A percentile compares a stretch with the other conserved stretches of the same genome.
Conservation (phyloP, 2,329 filamentous ascomycete genomes). For the Periconia sp. region DNA sequence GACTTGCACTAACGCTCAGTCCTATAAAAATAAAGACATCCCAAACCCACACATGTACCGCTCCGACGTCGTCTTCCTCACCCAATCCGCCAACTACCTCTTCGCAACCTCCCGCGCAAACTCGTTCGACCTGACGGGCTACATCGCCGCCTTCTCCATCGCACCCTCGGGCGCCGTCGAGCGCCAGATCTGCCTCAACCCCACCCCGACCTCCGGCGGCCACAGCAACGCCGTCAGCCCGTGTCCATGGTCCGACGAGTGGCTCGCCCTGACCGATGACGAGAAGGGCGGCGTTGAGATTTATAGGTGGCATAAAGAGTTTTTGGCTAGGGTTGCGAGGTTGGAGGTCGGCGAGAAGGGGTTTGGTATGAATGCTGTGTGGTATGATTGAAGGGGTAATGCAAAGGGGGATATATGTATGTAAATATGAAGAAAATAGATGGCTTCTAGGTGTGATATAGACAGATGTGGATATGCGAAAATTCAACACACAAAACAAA, state of each 20-base stretch:
- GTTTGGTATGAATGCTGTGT: slow-evolving; percentile 96
- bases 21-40: slow-evolving; percentile 25
- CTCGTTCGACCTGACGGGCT: slow-evolving; percentile 73
- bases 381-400: slow-evolving; percentile 72
- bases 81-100: slow-evolving; percentile 69
- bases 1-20: background rate
- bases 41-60: slow-evolving; percentile 69
- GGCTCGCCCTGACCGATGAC: slow-evolving; percentile 87
- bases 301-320: slow-evolving; percentile 83
- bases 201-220: slow-evolving; percentile 82
- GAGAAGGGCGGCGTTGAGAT: slow-evolving; percentile 86
- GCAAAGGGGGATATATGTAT: too few relatives aligned
- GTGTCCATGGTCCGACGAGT: slow-evolving; percentile 83
- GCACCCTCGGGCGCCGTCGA: slow-evolving; percentile 70
- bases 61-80: slow-evolving; percentile 78
- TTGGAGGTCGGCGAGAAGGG: slow-evolving; percentile 81
- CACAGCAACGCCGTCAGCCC: slow-evolving; percentile 88
- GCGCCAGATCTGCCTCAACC: slow-evolving; percentile 76
- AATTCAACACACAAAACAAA: too few relatives aligned
- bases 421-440: too few relatives aligned
- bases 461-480: too few relatives aligned
- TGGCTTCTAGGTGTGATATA: too few relatives aligned
- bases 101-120: slow-evolving; percentile 86
- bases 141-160: slow-evolving; percentile 78
- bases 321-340: slow-evolving; percentile 73